A percentile compares a stretch with the other conserved stretches of the same genome.
These are phyloP conservation scores for Alternaria ethzedia DNA, from an alignment of 2,329 filamentous ascomycete genomes.

Conservation along the genomic window DNA sequence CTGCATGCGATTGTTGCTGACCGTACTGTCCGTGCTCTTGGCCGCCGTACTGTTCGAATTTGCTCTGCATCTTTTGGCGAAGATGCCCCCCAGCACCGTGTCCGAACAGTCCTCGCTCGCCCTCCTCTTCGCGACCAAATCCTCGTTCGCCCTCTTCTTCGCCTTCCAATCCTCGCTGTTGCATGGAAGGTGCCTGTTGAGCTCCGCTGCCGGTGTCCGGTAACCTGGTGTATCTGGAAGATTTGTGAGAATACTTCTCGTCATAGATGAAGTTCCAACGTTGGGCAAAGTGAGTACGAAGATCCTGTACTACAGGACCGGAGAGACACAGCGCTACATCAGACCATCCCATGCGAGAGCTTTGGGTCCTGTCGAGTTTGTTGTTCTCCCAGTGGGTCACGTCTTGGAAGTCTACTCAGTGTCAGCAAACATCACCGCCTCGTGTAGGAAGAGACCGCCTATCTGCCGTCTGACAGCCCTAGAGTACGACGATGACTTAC, in stretches of 20 bases:
- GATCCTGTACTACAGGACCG: constrained; percentile 76
- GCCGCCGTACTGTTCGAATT: constrained; percentile 34
- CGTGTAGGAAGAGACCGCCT: background rate
- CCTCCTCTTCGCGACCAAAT: constrained; percentile 38
- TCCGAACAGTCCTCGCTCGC: constrained; percentile 44
- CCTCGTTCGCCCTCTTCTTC: constrained; percentile 47
- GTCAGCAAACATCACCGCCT: constrained; percentile 18
- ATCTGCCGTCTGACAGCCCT: background rate
- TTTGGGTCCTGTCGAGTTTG: constrained; percentile 80
- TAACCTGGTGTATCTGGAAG: constrained; percentile 55
- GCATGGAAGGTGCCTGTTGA: constrained; percentile 45
- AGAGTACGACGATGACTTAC: constrained; percentile 50
- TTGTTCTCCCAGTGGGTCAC: constrained; percentile 83
- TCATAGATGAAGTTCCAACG: constrained; percentile 91
- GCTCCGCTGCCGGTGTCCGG: constrained; percentile 38
- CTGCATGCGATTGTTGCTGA: constrained; percentile 37
- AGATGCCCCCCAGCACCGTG: constrained; percentile 27
- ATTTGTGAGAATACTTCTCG: constrained; percentile 74
- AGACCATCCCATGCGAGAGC: constrained; percentile 90
- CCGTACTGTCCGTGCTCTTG: constrained; percentile 18
- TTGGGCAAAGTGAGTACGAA: constrained; percentile 80
- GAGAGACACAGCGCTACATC: constrained; percentile 80
- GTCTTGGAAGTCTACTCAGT: constrained; percentile 67
- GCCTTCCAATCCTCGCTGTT: constrained; percentile 44
- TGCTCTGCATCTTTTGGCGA: constrained; percentile 37